These are phyloP conservation scores for Coemansia sp. DNA, from an alignment of 192 early-diverging fungal species.

Conservation along the genomic window DNA sequence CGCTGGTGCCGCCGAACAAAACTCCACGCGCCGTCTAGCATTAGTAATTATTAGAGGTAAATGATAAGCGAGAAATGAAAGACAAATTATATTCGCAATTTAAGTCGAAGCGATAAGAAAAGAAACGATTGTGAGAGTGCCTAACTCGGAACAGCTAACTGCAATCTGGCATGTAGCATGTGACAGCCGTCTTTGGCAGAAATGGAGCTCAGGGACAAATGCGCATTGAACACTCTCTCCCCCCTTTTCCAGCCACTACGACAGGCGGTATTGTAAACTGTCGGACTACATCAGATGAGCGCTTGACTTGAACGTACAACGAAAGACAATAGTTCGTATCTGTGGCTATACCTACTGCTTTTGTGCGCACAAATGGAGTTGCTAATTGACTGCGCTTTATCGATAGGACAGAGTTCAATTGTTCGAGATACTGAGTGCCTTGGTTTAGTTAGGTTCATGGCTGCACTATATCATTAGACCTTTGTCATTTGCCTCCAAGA, in stretches of 20 bases:
- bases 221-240: neutral
- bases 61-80: neutral
- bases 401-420: neutral
- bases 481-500: neutral
- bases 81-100: neutral
- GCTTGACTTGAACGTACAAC: neutral
- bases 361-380: neutral
- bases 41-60: neutral
- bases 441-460: neutral
- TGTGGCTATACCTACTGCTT: neutral
- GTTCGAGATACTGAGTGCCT: neutral
- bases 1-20: constrained; percentile 72
- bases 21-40: constrained; percentile 59
- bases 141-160: neutral
- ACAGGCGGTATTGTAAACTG: neutral
- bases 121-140: neutral
- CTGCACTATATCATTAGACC: neutral
- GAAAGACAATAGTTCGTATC: neutral
- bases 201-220: neutral
- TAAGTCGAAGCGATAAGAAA: neutral
- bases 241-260: neutral
- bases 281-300: neutral
- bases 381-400: neutral
- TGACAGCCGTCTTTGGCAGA: neutral
- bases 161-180: neutral